phyloP scores from a whole-genome alignment of 164 flowering plant genomes.

The Platanus orientalis region DNA sequence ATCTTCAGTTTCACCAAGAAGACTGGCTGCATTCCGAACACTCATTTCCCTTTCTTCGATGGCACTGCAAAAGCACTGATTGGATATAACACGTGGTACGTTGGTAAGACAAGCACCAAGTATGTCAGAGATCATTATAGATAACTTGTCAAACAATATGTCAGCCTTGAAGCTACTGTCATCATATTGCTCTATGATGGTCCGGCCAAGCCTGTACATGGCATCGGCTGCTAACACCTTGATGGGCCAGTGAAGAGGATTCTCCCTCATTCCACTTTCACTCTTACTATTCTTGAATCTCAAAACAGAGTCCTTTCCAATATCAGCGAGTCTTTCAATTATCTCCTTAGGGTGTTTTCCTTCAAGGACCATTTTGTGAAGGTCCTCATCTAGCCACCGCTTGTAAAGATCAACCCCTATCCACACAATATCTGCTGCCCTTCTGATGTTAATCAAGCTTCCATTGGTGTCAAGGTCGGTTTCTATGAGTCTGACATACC shows the following conservation, averaged over 20 bases:
- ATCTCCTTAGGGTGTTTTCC: conserved; percentile 31
- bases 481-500: conserved; percentile 37
- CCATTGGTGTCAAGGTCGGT: conserved; percentile 24
- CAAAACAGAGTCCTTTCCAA: conserved; percentile 23
- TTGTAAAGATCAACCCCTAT: conserved; percentile 42
- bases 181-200: conserved; percentile 25
- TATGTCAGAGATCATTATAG: conserved; percentile 40
- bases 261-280: conserved; percentile 17
- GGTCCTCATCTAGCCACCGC: conserved; percentile 51
- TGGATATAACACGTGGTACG: conserved; percentile 27
- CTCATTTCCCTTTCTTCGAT: conserved; percentile 37
- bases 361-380: conserved; percentile 28
- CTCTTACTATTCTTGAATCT: conserved; percentile 18
- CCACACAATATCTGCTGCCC: conserved; percentile 56
- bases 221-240: conserved; percentile 52
- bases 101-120: conserved; percentile 55
- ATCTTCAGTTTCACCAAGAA: conserved; percentile 43
- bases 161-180: conserved; percentile 11
- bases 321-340: conserved; percentile 31
- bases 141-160: conserved; percentile 25
- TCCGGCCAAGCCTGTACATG: conserved; percentile 48
- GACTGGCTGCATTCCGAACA: conserved; percentile 30
- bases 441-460: conserved; percentile 25
- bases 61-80: conserved; percentile 27
- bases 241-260: conserved; percentile 41